A percentile compares a stretch with the other conserved stretches of the same genome.
Conservation (phyloP, 1,284 basidiomycete genomes). For the Sporisorium exsertum region DNA sequence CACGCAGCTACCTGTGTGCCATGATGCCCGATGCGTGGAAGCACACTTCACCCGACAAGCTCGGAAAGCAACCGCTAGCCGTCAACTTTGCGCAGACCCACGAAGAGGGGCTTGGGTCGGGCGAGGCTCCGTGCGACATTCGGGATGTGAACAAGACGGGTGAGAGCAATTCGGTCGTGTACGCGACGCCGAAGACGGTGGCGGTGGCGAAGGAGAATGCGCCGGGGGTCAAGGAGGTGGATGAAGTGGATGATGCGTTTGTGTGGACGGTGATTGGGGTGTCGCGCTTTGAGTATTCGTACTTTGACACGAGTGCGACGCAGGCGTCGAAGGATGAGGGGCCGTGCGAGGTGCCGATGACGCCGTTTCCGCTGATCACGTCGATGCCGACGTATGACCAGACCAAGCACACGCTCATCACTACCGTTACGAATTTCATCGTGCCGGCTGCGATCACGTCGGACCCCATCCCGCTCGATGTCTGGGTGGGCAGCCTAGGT, state of each 20-base stretch:
- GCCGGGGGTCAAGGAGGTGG: slow-evolving; percentile 75
- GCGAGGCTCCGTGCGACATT: slow-evolving; percentile 24
- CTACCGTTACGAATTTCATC: slow-evolving; percentile 74
- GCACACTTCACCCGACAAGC: slow-evolving; percentile 13
- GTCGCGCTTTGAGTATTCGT: slow-evolving; percentile 92
- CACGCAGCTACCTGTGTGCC: slow-evolving; percentile 49
- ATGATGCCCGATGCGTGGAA: slow-evolving; percentile 24
- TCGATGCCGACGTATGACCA: slow-evolving; percentile 81
- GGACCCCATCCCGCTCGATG: slow-evolving; percentile 76
- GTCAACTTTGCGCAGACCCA: slow-evolving; percentile 79
- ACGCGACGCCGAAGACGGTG: slow-evolving; percentile 79
- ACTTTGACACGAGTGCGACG: slow-evolving; percentile 86
- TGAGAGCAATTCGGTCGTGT: slow-evolving; percentile 79
- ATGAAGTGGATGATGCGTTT: slow-evolving; percentile 91
- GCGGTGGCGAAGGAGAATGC: slow-evolving; percentile 80
- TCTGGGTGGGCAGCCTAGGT: slow-evolving; percentile 89
- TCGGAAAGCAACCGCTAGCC: slow-evolving; percentile 30
- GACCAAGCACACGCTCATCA: slow-evolving; percentile 79
- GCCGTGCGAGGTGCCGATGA: slow-evolving; percentile 72
- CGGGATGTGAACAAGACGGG: slow-evolving; percentile 74
- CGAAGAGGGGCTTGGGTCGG: slow-evolving; percentile 83
- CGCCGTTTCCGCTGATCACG: slow-evolving; percentile 87
- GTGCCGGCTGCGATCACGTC: slow-evolving; percentile 71
- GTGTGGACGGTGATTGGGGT: slow-evolving; percentile 97
- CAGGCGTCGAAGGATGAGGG: slow-evolving; percentile 79